Evolutionary conservation across 768 basidiomycete genomes (phyloP), one percentile per base, ranked within the genome.

Genomic region (Amanita pallidorosea): DNA sequence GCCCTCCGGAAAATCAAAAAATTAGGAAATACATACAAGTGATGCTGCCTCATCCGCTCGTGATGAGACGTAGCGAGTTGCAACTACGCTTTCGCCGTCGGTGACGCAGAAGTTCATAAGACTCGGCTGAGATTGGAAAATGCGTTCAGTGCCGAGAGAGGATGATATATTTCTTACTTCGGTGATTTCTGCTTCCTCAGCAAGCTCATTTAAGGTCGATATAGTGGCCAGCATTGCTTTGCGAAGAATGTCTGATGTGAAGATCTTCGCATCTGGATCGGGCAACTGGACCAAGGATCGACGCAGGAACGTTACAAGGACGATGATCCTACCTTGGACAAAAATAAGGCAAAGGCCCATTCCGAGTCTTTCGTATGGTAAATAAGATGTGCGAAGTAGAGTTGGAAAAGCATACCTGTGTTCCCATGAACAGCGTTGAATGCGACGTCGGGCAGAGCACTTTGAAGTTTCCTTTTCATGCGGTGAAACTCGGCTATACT

Each of bases 101-200:
- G 93, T 94, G 27, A 98, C 85, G 58, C 91, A 94, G 62, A 95
- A 99, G 63, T 98, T 98, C 83, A 93, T 77, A 48, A 94, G 67
- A 59, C 87, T 88, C 12, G 92, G 94, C 81, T 91, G 56, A 12
- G 54, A 48, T 7, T 36, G 41, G 29, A 13, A 54, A 35, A 27
- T 45, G 34, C 6, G 38, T 46, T 43, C 40, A 18, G 13, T 23
- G 31, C 18, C 46, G 1, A 34, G 5, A 22, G 18, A 15, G 17
- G 7, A 37, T 9, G 18, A 34, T 11, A 41, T 4, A 35, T 6
- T 11, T 20, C 61, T 36, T 55, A 85, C 87, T 73, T 92, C 89
- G 9, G 71, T 81, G 49, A 89, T 77, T 20, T 76, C 78, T 45
- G 77, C 82, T 54, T 83, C 81, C 54, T 85, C 82, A 8, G 83